phyloP scores from a whole-genome alignment of 208 protist genomes.

The Trypanosoma congolense region DNA sequence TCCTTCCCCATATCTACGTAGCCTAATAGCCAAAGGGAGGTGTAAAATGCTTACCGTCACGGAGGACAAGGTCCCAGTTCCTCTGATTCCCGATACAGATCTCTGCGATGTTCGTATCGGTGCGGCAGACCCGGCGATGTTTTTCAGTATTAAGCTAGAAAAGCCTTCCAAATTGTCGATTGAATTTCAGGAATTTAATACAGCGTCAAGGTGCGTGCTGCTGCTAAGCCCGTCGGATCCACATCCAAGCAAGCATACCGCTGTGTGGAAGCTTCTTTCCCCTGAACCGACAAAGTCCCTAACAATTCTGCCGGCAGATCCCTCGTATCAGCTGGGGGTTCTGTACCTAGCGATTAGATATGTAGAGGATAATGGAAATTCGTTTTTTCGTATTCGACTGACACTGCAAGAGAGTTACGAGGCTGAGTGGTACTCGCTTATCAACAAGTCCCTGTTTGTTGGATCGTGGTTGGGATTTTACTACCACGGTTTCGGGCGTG shows the following conservation, averaged over 20 bases:
- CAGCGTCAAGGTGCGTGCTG: conserved; percentile 61
- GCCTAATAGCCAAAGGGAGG: too few species aligned
- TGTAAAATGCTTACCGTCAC: conserved; percentile 17
- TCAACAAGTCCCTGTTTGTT: conserved; percentile 58
- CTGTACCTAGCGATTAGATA: conserved; percentile 77
- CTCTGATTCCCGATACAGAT: conserved; percentile 32
- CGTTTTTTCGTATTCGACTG: conserved; percentile 60
- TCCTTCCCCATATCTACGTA: too few species aligned
- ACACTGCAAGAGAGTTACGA: conserved; percentile 31
- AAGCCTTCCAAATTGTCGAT: conserved; percentile 54
- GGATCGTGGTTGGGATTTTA: conserved; percentile 63
- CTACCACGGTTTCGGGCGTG: conserved; percentile 59
- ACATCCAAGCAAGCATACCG: conserved; percentile 61
- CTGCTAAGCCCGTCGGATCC: conserved; percentile 60
- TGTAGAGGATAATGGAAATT: conserved; percentile 61
- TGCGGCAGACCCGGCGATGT: conserved; percentile 44
- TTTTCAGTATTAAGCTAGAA: conserved; percentile 49
- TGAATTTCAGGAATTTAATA: conserved; percentile 78
- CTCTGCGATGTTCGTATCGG: conserved; percentile 46
- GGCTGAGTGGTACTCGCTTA: conserved; percentile 21
- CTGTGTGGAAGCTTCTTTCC: conserved; percentile 71
- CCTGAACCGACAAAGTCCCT: conserved; percentile 69
- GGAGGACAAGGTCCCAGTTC: conserved; percentile 22
- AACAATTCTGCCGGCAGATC: conserved; percentile 72
- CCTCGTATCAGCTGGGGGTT: conserved; percentile 33